phyloP scores from a whole-genome alignment of 1,284 basidiomycete genomes.

The Ceratobasidium sp. region DNA sequence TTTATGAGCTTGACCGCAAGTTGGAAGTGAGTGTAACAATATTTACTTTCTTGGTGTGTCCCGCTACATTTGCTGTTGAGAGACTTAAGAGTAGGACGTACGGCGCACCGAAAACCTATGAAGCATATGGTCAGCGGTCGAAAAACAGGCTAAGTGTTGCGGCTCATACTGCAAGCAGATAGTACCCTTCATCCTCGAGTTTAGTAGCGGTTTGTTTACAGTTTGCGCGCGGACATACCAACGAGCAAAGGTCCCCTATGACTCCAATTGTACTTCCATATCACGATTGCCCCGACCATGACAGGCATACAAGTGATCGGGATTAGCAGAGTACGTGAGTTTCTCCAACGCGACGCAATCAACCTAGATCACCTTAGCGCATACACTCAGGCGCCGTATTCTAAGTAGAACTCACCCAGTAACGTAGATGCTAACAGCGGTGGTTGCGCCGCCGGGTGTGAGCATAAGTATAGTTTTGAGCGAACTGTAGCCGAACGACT shows the following conservation, averaged over 20 bases:
- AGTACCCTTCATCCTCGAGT: slow-evolving; percentile 56
- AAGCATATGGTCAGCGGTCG: slow-evolving; percentile 22
- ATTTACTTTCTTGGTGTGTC: slow-evolving; percentile 62
- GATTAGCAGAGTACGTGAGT: slow-evolving; percentile 60
- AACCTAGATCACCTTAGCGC: slow-evolving; percentile 8
- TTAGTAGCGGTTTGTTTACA: background rate
- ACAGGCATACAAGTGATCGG: slow-evolving; percentile 63
- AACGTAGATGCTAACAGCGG: slow-evolving; percentile 61
- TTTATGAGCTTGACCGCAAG: background rate
- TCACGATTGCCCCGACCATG: slow-evolving; percentile 62
- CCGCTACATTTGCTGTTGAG: slow-evolving; percentile 62
- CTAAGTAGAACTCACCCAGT: slow-evolving; percentile 55
- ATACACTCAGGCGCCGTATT: background rate
- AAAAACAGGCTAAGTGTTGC: slow-evolving; percentile 24
- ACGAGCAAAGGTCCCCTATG: slow-evolving; percentile 62
- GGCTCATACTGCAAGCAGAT: slow-evolving; percentile 52
- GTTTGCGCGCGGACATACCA: slow-evolving; percentile 48
- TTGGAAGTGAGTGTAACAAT: too few relatives aligned
- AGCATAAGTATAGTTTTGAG: slow-evolving; percentile 61
- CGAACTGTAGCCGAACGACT: slow-evolving; percentile 62
- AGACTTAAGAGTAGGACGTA: slow-evolving; percentile 63
- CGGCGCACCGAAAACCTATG: slow-evolving; percentile 63
- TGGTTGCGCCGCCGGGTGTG: slow-evolving; percentile 62
- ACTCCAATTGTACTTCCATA: slow-evolving; percentile 63
- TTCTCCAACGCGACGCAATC: slow-evolving; percentile 54